Base-by-base conservation (phyloP, 2,329 filamentous ascomycete species). In the Aspergillus brunneoviolaceus region DNA sequence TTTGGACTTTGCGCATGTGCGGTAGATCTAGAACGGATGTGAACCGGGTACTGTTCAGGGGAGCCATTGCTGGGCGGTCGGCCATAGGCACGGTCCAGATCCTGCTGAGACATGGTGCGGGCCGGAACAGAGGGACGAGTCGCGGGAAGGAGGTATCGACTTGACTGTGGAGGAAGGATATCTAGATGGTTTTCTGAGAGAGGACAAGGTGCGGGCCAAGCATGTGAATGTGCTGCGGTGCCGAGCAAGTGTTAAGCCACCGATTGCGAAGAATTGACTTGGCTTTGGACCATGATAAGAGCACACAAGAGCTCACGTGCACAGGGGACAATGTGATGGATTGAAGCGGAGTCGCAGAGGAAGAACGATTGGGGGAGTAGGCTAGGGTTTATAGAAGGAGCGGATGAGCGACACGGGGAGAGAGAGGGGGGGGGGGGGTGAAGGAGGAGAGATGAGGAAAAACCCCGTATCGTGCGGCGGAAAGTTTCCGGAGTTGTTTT, bases 1-100 rank as follows among this genome's bases (percentile, higher is more conserved):
- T 72, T 77, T 21, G 76, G 76, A 58, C 71, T 77, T 19, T 75
- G 68, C 12, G 72, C 62, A 60, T 72, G 70, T 25, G 72, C 74
- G 35, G 67, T 74, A 10, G 75, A 76, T 49, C 71, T 69, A 16
- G 74, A 77, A 27, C 74, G 74, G 45, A 66, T 60, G 62, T 76
- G 74, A 56, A 66, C 67, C 27, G 67, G 61, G 66, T 75, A 31
- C 33, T 48, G 72, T 39, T 76, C 74, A 25, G 71, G 69, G 19
- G 65, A 66, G 35, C 76, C 74, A 61, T 67, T 62, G 54, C 53
- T 72, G 39, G 74, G 74, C 1, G 69, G 70, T 55, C 68, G 69
- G 23, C 72, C 72, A 11, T 67, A 70, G 11, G 72, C 71, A 59
- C 69, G 69, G 53, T 76, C 74, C 47, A 55, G 53, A 58, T 68